Evolutionary conservation across 768 basidiomycete genomes (phyloP).

Genomic region (Lactarius indigo): DNA sequence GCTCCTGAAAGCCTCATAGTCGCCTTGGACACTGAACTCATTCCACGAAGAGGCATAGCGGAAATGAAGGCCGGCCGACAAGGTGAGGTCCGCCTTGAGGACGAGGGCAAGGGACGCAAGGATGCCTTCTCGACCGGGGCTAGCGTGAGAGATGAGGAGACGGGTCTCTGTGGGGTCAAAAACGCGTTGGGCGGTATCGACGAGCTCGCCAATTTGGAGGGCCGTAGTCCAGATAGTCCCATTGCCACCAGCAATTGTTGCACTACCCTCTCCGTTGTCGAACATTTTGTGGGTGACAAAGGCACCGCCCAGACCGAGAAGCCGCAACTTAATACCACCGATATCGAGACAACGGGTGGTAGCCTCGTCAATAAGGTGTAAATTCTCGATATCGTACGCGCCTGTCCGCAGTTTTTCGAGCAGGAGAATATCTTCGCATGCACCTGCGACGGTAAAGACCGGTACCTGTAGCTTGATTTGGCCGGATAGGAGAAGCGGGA

Average conservation of each 20-base stretch:
- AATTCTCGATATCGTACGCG: conserved; percentile 80
- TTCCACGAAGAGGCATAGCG: conserved; percentile 96
- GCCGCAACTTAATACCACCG: conserved; percentile 87
- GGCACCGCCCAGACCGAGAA: conserved; percentile 95
- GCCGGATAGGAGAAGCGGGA: conserved; percentile 85
- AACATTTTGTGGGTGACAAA: conserved; percentile 94
- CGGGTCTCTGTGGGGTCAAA: conserved; percentile 93
- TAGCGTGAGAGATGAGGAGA: conserved; percentile 87
- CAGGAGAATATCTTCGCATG: conserved; percentile 92
- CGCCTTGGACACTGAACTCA: conserved; percentile 89
- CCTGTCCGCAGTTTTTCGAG: conserved; percentile 90
- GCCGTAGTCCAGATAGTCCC: conserved; percentile 99
- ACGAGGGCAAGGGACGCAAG: conserved; percentile 87
- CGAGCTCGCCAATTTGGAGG: conserved; percentile 95
- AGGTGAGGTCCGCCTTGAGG: conserved; percentile 90
- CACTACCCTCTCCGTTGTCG: conserved; percentile 88
- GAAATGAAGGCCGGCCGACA: conserved; percentile 96
- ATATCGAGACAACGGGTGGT: conserved; percentile 90
- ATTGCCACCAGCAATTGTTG: conserved; percentile 97
- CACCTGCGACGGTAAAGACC: conserved; percentile 95
- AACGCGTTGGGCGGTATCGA: conserved; percentile 94
- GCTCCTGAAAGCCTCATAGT: conserved; percentile 81
- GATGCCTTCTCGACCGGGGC: conserved; percentile 89
- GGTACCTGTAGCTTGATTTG: conserved; percentile 90
- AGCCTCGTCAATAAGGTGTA: conserved; percentile 91